Evolutionary conservation across 2,329 filamentous ascomycete genomes (phyloP), one percentile per base, ranked within the genome.

Genomic region (Paecilomyces formosus): DNA sequence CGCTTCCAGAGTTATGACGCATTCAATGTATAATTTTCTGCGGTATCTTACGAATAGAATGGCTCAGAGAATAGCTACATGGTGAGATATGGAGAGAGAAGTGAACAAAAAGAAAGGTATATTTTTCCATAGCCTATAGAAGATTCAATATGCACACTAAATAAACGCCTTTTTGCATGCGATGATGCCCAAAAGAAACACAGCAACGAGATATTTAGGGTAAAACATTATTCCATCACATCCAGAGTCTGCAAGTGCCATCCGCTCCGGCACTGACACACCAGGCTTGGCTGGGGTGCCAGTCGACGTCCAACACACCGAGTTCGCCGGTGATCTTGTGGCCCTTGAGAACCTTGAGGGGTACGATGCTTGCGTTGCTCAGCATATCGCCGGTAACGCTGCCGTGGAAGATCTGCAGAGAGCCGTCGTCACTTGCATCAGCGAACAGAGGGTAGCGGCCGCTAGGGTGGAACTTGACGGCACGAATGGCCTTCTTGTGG

Each of bases 261-360:
- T 99, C 94, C 1, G 93, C 92, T 65, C 94, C 94, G 53, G 92
- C 93, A 79, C 89, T 95, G 56, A 96, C 87, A 75, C 89, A 88
- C 94, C 94, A 97, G 1, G 93, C 91, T 75, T 97, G 90, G 63
- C 84, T 85, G 5, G 92, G 91, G 79, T 99, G 94, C 95, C 95
- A 99, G 70, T 96, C 90, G 28, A 99, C 79, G 72, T 96, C 93
- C 80, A 97, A 82, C 15, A 97, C 92, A 64, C 94, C 94, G 59
- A 99, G 77, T 65, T 92, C 88, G 70, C 85, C 88, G 70, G 89
- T 88, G 2, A 97, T 86, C 75, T 88, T 89, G 77, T 99, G 94
- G 0, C 94, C 94, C 69, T 85, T 88, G 54, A 99, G 82, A 69
- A 96, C 91, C 82, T 97, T 99, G 62, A 99, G 82, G 8, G 94